phyloP scores from a whole-genome alignment of 495 filamentous ascomycete genomes.

The Usnea hakonensis region DNA sequence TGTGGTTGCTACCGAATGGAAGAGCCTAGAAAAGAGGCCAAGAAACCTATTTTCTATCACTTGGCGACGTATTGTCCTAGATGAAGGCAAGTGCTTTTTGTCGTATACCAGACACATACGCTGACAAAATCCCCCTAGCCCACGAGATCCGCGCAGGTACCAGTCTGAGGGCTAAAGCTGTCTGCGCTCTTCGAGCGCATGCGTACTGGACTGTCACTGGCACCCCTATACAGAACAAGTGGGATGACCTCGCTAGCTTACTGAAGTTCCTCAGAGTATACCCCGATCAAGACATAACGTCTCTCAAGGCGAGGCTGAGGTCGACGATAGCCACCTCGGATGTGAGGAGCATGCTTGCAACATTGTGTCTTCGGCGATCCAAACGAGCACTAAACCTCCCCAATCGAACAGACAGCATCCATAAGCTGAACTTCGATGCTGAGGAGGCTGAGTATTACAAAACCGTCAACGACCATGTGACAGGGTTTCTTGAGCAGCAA shows the following conservation, averaged over 20 bases:
- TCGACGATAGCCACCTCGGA: constrained; percentile 21
- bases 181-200: constrained; percentile 28
- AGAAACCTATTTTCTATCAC: constrained; percentile 25
- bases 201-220: constrained; percentile 38
- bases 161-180: constrained; percentile 29
- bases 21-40: constrained; percentile 3
- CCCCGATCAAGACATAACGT: constrained; percentile 31
- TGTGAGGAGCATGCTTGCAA: constrained; percentile 25
- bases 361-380: constrained; percentile 34
- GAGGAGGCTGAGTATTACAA: constrained; percentile 31
- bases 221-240: constrained; percentile 39
- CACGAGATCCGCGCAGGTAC: constrained; percentile 33
- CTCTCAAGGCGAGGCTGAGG: constrained; percentile 32
- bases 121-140: constrained; percentile 21
- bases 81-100: constrained; percentile 35
- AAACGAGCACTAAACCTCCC: constrained; percentile 33
- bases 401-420: constrained; percentile 23
- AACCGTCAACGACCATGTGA: constrained; percentile 20
- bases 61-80: constrained; percentile 38
- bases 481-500: constrained; percentile 14
- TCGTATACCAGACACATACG: not conserved
- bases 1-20: constrained; percentile 32
- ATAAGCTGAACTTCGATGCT: constrained; percentile 26
- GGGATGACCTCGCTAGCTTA: constrained; percentile 32
- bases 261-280: constrained; percentile 34